Evolutionary conservation across 2,329 filamentous ascomycete genomes (phyloP).

Genomic region (Catunica adiposa): DNA sequence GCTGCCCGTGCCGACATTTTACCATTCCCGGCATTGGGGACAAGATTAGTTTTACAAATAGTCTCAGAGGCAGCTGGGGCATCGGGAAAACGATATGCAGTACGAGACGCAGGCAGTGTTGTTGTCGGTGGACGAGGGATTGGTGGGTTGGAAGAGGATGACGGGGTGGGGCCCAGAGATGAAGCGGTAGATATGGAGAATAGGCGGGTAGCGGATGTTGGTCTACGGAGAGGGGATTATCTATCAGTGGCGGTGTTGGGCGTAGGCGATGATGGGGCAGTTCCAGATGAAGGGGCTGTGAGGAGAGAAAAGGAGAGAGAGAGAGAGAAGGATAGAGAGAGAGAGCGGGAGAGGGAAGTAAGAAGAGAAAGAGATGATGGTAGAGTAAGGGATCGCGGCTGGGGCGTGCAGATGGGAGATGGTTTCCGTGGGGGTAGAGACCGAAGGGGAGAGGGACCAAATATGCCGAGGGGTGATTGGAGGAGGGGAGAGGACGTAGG

Average conservation of each 20-base stretch:
- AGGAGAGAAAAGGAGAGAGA: conserved; percentile 23
- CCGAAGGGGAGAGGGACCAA: conserved; percentile 16
- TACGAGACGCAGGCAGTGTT: conserved; percentile 69
- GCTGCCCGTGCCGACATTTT: conserved; percentile 49
- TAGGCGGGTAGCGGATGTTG: conserved; percentile 59
- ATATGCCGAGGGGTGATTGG: conserved; percentile 18
- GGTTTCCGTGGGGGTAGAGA: not conserved
- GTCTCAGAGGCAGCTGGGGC: conserved; percentile 58
- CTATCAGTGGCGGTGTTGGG: conserved; percentile 68
- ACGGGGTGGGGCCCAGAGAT: conserved; percentile 27
- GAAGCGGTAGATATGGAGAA: conserved; percentile 39
- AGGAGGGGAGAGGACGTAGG: conserved; percentile 18
- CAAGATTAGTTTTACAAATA: conserved; percentile 72
- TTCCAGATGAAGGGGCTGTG: conserved; percentile 45
- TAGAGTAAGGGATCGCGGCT: conserved; percentile 1
- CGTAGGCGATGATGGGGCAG: conserved; percentile 55
- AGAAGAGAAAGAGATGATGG: not conserved
- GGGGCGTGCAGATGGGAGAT: not conserved
- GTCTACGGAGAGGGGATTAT: conserved; percentile 81
- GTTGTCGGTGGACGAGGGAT: conserved; percentile 49
- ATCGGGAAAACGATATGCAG: conserved; percentile 31
- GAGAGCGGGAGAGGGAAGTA: not conserved
- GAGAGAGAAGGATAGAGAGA: conserved; percentile 16
- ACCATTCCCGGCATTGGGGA: conserved; percentile 59
- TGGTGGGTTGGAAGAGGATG: conserved; percentile 18